Percentiles rank a stretch among this genome's conserved stretches.
Conservation (phyloP, 805 yeast species). For the Yueomyces sinensis region DNA sequence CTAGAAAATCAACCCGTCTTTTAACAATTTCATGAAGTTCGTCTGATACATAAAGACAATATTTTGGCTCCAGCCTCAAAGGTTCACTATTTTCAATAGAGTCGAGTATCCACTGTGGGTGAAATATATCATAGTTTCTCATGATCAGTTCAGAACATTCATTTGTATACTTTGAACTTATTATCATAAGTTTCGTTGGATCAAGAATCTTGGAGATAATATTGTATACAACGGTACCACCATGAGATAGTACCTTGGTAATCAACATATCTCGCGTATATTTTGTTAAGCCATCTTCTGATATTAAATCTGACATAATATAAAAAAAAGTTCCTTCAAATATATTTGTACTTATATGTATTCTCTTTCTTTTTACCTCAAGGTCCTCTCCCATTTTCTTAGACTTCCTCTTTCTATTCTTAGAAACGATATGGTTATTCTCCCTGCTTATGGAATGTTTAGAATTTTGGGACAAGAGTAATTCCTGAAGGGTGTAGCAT, state of each 20-base stretch:
- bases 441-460: neutral
- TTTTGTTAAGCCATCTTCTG: slow-evolving; percentile 10
- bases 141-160: slow-evolving; percentile 27
- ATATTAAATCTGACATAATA: slow-evolving; percentile 39
- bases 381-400: neutral
- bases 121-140: slow-evolving; percentile 47
- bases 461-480: slow-evolving; percentile 2
- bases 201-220: slow-evolving; percentile 11
- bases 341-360: slow-evolving; percentile 19
- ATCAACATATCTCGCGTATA: slow-evolving; percentile 26
- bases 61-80: slow-evolving; percentile 47
- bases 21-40: slow-evolving; percentile 14
- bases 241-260: slow-evolving; percentile 30
- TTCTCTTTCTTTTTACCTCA: neutral
- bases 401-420: neutral
- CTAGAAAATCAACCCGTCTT: slow-evolving; percentile 39
- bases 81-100: slow-evolving; percentile 26
- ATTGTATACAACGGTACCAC: slow-evolving; percentile 35
- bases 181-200: slow-evolving; percentile 13
- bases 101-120: slow-evolving; percentile 63
- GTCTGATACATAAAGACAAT: slow-evolving; percentile 34
- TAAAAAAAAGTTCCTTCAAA: slow-evolving; percentile 36
- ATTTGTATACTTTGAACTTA: slow-evolving; percentile 28
- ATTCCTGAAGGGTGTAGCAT: slow-evolving; percentile 44
- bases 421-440: neutral